Evolutionary conservation across 164 flowering plant genomes (phyloP).

Genomic region (Annona squamosa): DNA sequence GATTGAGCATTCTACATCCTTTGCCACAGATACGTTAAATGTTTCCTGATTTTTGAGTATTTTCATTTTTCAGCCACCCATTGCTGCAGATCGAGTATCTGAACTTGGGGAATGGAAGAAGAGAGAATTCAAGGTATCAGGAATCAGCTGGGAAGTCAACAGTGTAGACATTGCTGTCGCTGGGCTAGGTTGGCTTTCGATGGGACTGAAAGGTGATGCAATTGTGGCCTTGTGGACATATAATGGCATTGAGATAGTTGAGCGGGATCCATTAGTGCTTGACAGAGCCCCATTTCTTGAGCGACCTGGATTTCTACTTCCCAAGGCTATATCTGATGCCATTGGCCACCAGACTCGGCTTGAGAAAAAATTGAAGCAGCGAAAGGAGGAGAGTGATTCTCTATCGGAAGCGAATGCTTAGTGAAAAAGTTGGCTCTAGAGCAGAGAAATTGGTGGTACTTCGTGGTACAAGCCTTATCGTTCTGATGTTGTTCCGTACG

Average conservation of each 20-base stretch:
- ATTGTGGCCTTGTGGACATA: constrained; percentile 61
- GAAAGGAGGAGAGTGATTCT: constrained; percentile 24
- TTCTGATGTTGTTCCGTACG: background rate
- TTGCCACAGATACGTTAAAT: background rate
- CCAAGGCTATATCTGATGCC: constrained; percentile 81
- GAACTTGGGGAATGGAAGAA: constrained; percentile 68
- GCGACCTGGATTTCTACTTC: constrained; percentile 83
- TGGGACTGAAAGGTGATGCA: constrained; percentile 92
- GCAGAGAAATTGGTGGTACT: background rate
- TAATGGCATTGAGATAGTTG: constrained; percentile 49
- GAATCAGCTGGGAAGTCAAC: constrained; percentile 86
- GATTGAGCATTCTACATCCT: background rate
- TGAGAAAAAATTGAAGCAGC: constrained; percentile 42
- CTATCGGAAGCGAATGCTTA: constrained; percentile 18
- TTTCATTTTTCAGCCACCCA: constrained; percentile 63
- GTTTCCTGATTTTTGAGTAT: background rate
- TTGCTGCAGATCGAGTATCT: constrained; percentile 49
- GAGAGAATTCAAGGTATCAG: constrained; percentile 59
- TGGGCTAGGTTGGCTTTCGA: constrained; percentile 89
- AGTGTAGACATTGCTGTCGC: constrained; percentile 70
- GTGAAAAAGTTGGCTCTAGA: background rate
- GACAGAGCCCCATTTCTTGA: constrained; percentile 77
- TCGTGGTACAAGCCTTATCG: background rate
- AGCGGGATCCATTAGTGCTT: constrained; percentile 83
- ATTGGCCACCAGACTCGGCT: constrained; percentile 51